Base-by-base conservation (phyloP, 768 basidiomycete species). In the Bullera alba region DNA sequence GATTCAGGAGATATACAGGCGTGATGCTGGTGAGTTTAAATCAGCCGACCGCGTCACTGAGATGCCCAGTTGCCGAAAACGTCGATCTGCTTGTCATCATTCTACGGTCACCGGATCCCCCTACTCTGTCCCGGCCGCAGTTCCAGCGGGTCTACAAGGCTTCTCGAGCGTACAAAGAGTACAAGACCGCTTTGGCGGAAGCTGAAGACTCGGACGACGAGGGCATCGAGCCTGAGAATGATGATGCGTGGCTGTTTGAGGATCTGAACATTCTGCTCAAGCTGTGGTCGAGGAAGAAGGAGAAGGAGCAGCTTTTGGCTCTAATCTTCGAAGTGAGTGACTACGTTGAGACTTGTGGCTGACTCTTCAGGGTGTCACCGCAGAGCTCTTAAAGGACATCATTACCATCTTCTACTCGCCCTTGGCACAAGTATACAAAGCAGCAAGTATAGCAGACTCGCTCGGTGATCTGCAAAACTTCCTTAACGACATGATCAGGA, bases 321-420 rank as follows among this genome's bases (percentile, higher is more conserved):
- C 76, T 99, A 30, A 85, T 99, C 37, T 97, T 97, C 57, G 92
- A 99, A 83, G 92, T 85, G 48, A 48, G 79, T 50, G 10, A 5
- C 17, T 25, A 25, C 10, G 36, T 19, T 36, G 21, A n/a, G 56
- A 21, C 4, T n/a, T 39, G 30, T 52, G 29, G 35, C 49, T 35
- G 36, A 44, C 41, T 17, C 26, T 36, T 5, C 53, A 97, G 92
- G 92, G 95, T 19, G 84, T 84, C 38, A 97, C 95, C 0, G 83
- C 93, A 2, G 95, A 97, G 28, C 77, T 99, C 22, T 76, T 99
- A 64, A 96, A 92, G 73, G 95, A 99, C 70, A 96, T 99, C 53
- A 89, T 99, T 62, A 96, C 95, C 17, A 97, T 99, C 51, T 99
- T 99, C 73, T 99, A 99, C 72, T 76, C 91, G 0, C 95, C 95